Percentiles rank a stretch among this genome's conserved stretches.
phyloP scores from a whole-genome alignment of 805 yeast species.

The Suhomyces pyralidae region DNA sequence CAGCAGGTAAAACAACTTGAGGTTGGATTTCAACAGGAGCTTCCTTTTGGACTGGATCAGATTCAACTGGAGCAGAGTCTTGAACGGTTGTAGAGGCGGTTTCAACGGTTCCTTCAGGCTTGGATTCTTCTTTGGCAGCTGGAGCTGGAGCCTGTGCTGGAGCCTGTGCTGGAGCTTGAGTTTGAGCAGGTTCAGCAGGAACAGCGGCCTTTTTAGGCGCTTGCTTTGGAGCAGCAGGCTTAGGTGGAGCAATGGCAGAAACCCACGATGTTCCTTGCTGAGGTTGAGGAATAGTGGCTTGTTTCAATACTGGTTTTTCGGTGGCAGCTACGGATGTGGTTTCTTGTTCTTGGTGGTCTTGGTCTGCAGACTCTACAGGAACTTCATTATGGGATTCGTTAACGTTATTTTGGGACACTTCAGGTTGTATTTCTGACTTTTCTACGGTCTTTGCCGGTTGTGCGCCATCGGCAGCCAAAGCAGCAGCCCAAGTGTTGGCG shows the following conservation, averaged over 20 bases:
- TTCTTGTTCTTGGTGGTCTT: constrained; percentile 8
- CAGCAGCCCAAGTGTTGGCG: constrained; percentile 45
- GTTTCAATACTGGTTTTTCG: constrained; percentile 20
- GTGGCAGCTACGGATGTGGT: constrained; percentile 5
- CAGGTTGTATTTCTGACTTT: constrained; percentile 8
- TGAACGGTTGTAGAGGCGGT: constrained; percentile 4
- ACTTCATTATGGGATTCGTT: constrained; percentile 9
- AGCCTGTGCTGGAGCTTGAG: constrained; percentile 4
- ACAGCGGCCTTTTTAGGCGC: constrained; percentile 3
- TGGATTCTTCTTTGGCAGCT: constrained; percentile 1
- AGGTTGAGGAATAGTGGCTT: constrained; percentile 48
- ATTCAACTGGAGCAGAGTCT: constrained; percentile 9
- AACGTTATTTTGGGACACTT: constrained; percentile 2
- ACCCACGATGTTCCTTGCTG: constrained; percentile 59
- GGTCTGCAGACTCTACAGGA: constrained; percentile 6
- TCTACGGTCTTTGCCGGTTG: constrained; percentile 20
- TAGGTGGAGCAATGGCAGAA: constrained; percentile 56
- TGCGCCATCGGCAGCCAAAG: constrained; percentile 35
- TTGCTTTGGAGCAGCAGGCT: constrained; percentile 10
- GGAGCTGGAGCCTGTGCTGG: not conserved
- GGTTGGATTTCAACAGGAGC: constrained; percentile 22
- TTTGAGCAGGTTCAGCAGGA: constrained; percentile 1
- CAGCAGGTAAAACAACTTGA: constrained; percentile 50
- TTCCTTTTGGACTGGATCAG: constrained; percentile 11
- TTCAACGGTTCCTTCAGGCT: not conserved